A percentile compares a stretch with the other conserved stretches of the same genome.
These are phyloP conservation scores for Phytophthora sansomeana DNA, from an alignment of 352 stramenopile genomes.

Conservation along the genomic window DNA sequence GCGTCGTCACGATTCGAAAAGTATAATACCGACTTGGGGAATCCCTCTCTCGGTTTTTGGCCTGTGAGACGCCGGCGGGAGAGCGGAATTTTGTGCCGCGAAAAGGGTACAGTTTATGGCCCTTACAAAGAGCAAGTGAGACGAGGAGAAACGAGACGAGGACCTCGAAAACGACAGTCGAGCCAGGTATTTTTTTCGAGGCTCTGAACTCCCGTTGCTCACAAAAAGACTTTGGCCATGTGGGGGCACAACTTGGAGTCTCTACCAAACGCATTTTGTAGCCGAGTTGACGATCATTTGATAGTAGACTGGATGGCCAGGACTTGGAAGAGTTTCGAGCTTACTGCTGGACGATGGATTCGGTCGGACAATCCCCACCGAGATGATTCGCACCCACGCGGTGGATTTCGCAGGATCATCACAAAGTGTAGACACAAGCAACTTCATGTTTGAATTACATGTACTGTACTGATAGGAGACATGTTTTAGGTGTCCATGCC, in stretches of 20 bases:
- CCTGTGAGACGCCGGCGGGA: conserved; percentile 11
- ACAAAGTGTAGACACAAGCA: neutral
- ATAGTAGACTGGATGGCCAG: neutral
- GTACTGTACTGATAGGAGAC: no score
- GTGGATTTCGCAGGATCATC: conserved; percentile 17
- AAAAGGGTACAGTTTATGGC: neutral
- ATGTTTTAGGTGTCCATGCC: no score
- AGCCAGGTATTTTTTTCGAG: conserved; percentile 17
- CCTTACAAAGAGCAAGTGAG: conserved; percentile 24
- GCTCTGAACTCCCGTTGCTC: conserved; percentile 12
- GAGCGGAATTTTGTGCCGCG: conserved; percentile 24
- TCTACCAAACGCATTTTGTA: neutral
- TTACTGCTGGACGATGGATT: no score
- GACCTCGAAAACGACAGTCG: conserved; percentile 4
- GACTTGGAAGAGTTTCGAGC: neutral
- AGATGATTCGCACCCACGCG: conserved; percentile 29
- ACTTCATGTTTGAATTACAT: no score
- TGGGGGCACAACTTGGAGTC: neutral
- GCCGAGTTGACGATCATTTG: no score
- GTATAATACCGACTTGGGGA: neutral
- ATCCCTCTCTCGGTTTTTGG: neutral
- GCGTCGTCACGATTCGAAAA: neutral
- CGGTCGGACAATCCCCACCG: neutral
- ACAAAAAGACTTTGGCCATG: neutral
- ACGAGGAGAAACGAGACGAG: neutral